phyloP scores from a whole-genome alignment of 1,284 basidiomycete species.

The Spongiforma sp. region DNA sequence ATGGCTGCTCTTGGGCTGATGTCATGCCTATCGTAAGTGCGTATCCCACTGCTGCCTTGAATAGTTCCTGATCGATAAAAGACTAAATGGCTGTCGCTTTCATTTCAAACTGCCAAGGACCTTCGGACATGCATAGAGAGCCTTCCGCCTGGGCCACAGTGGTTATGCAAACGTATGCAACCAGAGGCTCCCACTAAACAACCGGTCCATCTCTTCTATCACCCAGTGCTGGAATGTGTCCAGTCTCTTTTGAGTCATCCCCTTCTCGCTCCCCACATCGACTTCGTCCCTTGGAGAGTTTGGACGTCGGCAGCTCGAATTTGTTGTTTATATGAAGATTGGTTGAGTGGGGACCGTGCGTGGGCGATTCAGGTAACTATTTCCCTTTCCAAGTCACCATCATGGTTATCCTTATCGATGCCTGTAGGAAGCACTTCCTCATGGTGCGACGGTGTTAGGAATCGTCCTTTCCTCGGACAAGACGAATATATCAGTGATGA shows the following conservation, averaged over 20 bases:
- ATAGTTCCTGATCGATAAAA: no score
- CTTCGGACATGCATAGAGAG: background rate
- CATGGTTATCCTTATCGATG: background rate
- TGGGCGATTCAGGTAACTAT: slow-evolving; percentile 1
- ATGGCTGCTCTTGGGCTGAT: background rate
- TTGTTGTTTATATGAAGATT: slow-evolving; percentile 14
- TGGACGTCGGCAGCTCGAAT: slow-evolving; percentile 1
- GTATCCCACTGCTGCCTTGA: no score
- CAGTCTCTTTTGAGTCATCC: slow-evolving; percentile 7
- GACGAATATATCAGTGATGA: slow-evolving; percentile 14
- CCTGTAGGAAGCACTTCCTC: background rate
- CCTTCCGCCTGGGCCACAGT: background rate
- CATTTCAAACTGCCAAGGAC: background rate
- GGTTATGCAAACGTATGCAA: background rate
- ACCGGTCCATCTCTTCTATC: slow-evolving; percentile 5
- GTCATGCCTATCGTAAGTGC: background rate
- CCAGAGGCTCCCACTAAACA: background rate
- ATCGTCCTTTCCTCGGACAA: background rate
- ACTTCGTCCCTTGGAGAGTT: slow-evolving; percentile 2
- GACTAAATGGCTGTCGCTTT: background rate
- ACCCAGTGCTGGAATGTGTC: slow-evolving; percentile 1
- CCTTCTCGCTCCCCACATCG: background rate
- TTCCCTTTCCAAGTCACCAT: background rate
- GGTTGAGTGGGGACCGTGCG: slow-evolving; percentile 9
- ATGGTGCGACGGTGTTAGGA: slow-evolving; percentile 7